Evolutionary conservation across 345 rosid species (phyloP).

Genomic region (Lepidium didymum): DNA sequence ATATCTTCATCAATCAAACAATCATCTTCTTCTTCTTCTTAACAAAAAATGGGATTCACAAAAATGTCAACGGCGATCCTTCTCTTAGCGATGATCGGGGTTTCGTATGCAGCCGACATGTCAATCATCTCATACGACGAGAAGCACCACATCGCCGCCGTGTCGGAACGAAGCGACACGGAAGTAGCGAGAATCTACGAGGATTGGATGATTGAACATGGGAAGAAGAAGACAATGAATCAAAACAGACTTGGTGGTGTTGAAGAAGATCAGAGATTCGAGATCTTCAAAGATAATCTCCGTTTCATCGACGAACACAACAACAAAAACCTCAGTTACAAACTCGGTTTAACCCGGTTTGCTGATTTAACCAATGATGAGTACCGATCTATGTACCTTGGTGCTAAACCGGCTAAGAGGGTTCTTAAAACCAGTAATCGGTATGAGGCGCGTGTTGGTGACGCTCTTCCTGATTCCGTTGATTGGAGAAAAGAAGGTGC

Average conservation of each 20-base stretch:
- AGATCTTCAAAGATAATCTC: constrained; percentile 79
- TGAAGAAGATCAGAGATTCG: constrained; percentile 55
- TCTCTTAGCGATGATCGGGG: constrained; percentile 34
- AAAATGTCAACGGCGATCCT: constrained; percentile 26
- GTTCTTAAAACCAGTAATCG: constrained; percentile 40
- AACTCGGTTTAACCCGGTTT: constrained; percentile 73
- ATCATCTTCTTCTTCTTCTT: neutral
- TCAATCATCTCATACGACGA: constrained; percentile 70
- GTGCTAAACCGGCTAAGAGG: constrained; percentile 39
- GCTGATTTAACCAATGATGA: constrained; percentile 92
- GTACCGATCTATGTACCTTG: constrained; percentile 66
- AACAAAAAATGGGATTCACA: constrained; percentile 32
- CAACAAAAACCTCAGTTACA: constrained; percentile 47
- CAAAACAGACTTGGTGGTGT: constrained; percentile 26
- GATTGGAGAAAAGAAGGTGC: constrained; percentile 89
- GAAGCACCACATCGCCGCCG: constrained; percentile 29
- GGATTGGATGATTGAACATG: constrained; percentile 64
- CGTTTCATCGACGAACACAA: constrained; percentile 77
- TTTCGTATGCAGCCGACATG: constrained; percentile 67
- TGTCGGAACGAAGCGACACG: constrained; percentile 44
- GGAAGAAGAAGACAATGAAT: constrained; percentile 54
- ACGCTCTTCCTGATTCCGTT: constrained; percentile 54
- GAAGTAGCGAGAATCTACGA: constrained; percentile 68
- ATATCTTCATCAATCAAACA: neutral
- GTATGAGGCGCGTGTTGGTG: constrained; percentile 52